Percentiles rank a stretch among this genome's conserved stretches.
Evolutionary conservation across 73 alveolate genomes (phyloP).

Genomic region (Paramecium bursaria): DNA sequence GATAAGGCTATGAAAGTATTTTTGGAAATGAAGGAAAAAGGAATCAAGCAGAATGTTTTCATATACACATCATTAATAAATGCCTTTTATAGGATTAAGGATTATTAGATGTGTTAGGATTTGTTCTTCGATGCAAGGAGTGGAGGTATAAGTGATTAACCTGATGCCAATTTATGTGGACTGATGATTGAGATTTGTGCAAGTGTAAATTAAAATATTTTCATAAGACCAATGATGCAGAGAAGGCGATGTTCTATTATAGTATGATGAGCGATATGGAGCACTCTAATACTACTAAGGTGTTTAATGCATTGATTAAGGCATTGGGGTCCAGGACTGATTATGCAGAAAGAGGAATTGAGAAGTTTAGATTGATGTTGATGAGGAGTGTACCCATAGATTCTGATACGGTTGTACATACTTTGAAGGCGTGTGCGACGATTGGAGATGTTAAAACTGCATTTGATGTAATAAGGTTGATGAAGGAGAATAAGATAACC

Average conservation of each 20-base stretch:
- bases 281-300: slow-evolving; percentile 70
- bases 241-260: slow-evolving; percentile 74
- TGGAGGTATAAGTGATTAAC: slow-evolving; percentile 18
- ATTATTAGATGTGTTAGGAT: slow-evolving; percentile 79
- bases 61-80: slow-evolving; percentile 82
- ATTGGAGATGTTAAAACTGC: slow-evolving; percentile 81
- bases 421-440: slow-evolving; percentile 77
- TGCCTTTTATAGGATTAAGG: slow-evolving; percentile 72
- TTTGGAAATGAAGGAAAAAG: slow-evolving; percentile 73
- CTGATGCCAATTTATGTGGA: slow-evolving; percentile 72
- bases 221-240: slow-evolving; percentile 76
- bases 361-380: slow-evolving; percentile 74
- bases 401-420: slow-evolving; percentile 79
- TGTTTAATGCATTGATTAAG: slow-evolving; percentile 74
- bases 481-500: slow-evolving; percentile 69
- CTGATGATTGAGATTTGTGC: slow-evolving; percentile 84
- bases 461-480: slow-evolving; percentile 70
- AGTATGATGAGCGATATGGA: slow-evolving; percentile 72
- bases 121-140: slow-evolving; percentile 69
- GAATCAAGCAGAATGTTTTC: slow-evolving; percentile 75
- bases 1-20: slow-evolving; percentile 74
- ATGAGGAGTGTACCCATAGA: slow-evolving; percentile 73
- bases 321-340: slow-evolving; percentile 77
- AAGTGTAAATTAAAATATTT: slow-evolving; percentile 39
- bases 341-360: slow-evolving; percentile 84